Evolutionary conservation across 2,329 filamentous ascomycete species (phyloP).

Genomic region (Samsoniella hepiali): DNA sequence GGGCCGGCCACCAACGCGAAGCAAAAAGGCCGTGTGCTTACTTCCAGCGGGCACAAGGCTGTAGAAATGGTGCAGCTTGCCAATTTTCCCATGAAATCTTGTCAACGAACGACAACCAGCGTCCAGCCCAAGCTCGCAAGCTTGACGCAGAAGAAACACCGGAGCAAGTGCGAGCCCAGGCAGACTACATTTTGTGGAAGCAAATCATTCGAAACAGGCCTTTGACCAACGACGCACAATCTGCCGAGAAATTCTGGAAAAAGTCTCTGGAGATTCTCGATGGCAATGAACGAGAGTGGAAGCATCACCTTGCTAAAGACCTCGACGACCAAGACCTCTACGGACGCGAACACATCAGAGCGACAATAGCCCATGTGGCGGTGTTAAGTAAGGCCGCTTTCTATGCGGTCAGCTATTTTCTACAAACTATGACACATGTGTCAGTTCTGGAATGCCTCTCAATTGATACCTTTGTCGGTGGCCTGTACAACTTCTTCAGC

Average conservation of each 20-base stretch:
- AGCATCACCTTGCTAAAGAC: conserved; percentile 3
- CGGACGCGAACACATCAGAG: conserved; percentile 8
- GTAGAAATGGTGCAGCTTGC: background rate
- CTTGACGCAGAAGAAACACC: background rate
- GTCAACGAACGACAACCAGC: background rate
- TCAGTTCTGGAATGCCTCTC: conserved; percentile 14
- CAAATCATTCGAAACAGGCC: background rate
- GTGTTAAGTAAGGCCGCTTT: background rate
- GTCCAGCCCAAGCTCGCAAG: background rate
- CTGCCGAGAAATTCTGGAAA: background rate
- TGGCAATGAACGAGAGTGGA: conserved; percentile 1
- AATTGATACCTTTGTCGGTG: conserved; percentile 14
- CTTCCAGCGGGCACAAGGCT: conserved; percentile 1
- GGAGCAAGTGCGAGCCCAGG: background rate
- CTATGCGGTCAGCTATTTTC: conserved; percentile 1
- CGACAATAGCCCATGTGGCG: background rate
- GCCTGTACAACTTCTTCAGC: conserved; percentile 14
- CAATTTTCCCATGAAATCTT: conserved; percentile 7
- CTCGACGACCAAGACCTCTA: conserved; percentile 7
- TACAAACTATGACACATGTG: conserved; percentile 13
- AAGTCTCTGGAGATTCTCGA: conserved; percentile 10
- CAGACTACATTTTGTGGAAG: conserved; percentile 14
- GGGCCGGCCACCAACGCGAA: too few relatives aligned
- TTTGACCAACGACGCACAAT: background rate
- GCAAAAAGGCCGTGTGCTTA: background rate